Base-by-base conservation (phyloP, 1,284 basidiomycete genomes). In the Ganoderma leucocontextum region DNA sequence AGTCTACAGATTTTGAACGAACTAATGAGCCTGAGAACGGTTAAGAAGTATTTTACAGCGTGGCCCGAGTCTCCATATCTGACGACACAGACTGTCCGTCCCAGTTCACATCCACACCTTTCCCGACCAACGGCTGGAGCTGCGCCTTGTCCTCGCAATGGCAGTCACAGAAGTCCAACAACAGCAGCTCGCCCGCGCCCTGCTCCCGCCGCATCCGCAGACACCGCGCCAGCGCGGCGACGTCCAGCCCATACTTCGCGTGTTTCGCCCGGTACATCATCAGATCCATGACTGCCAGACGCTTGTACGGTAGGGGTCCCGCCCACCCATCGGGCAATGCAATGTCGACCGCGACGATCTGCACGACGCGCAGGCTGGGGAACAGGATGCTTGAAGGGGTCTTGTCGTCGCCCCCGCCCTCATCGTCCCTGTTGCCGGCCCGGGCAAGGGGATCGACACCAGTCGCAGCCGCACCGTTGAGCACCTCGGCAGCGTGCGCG, bases 181-280 rank as follows among this genome's bases (percentile, higher is more conserved):
- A n/a, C 29, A 19, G 33, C 41, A 59, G 7, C 25, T n/a, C 39
- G 4, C 33, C 9, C 0, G n/a, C 41, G 1, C 55, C 62, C 38
- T 57, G 39, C 25, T 52, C 22, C 9, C 39, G 52, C 9, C 55
- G 63, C 41, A 59, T 42, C 55, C 19, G 57, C 44, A 58, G 39
- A n/a, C 63, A 47, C 55, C 44, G 57, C n/a, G 33, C 55, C 29
- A 64, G 63, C 19, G 53, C 29, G 7, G 25, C 55, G 9, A 59
- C 55, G n/a, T 64, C 63, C 12, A 64, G 36, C 25, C 55, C 55
- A 33, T 63, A 63, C 53, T 63, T 55, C 4, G 39, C 33, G 22
- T 38, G 38, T 22, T 36, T 57, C 38, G 52, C 53, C 39, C 17
- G 36, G 62, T 57, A 63, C 38, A 25, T 39, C 52, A 63, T 41